phyloP scores from a whole-genome alignment of 352 stramenopile species.

The Chrysophaeum taylorii region DNA sequence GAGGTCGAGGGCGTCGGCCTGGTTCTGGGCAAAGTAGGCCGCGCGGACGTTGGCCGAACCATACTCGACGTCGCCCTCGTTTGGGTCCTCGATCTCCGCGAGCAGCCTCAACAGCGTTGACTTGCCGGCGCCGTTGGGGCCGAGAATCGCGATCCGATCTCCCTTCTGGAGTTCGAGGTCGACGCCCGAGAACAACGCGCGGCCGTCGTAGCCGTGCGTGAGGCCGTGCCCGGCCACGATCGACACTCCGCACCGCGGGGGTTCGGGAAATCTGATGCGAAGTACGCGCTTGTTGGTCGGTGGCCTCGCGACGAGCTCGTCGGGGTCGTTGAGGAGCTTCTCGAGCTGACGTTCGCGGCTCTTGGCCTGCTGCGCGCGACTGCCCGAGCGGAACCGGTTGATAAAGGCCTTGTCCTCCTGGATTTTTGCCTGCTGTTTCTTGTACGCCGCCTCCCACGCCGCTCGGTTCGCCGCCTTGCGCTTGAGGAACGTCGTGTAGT shows the following conservation, averaged over 20 bases:
- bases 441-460: constrained; percentile 56
- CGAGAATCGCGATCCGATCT: constrained; percentile 91
- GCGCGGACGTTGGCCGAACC: constrained; percentile 52
- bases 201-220: constrained; percentile 50
- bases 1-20: constrained; percentile 64
- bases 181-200: constrained; percentile 77
- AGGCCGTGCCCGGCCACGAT: constrained; percentile 45
- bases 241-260: constrained; percentile 78
- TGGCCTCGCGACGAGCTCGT: constrained; percentile 71
- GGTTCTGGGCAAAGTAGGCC: constrained; percentile 70
- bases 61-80: constrained; percentile 42
- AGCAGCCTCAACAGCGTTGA: constrained; percentile 91
- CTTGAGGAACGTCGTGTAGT: constrained; percentile 93
- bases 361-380: constrained; percentile 29
- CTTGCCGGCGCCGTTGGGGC: constrained; percentile 92
- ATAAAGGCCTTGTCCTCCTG: constrained; percentile 66
- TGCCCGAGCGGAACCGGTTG: constrained; percentile 42
- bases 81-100: constrained; percentile 67
- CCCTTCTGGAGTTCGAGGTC: constrained; percentile 85
- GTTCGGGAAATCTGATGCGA: constrained; percentile 71
- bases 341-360: constrained; percentile 62
- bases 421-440: constrained; percentile 75
- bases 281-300: constrained; percentile 58
- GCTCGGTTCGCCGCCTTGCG: constrained; percentile 73
- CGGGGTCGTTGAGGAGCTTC: constrained; percentile 52